These are phyloP conservation scores for Alternaria triticimaculans DNA, from an alignment of 2,329 filamentous ascomycete genomes.

Conservation along the genomic window DNA sequence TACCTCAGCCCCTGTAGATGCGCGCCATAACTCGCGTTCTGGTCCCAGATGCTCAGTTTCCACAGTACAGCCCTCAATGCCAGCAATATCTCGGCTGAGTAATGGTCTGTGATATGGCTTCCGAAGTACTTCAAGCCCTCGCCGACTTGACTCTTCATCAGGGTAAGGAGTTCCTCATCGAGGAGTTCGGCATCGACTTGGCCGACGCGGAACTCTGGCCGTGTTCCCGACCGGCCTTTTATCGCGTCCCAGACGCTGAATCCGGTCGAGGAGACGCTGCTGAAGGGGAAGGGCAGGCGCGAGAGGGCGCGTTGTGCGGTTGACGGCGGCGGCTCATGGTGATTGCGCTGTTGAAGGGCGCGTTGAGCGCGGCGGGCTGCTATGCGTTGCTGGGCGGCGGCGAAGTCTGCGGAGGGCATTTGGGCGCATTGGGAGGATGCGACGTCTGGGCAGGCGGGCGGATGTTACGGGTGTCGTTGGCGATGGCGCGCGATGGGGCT, in stretches of 20 bases:
- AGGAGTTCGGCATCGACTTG: slow-evolving; percentile 96
- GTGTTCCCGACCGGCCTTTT: slow-evolving; percentile 76
- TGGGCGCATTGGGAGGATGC: slow-evolving; percentile 28
- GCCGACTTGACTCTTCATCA: slow-evolving; percentile 84
- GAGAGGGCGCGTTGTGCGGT: slow-evolving; percentile 48
- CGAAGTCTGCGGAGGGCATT: slow-evolving; percentile 70
- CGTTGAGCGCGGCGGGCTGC: slow-evolving; percentile 79
- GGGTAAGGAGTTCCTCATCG: slow-evolving; percentile 87
- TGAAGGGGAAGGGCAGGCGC: slow-evolving; percentile 63
- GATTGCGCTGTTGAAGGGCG: slow-evolving; percentile 66
- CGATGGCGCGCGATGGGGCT: slow-evolving; percentile 1
- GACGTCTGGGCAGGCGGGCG: too few relatives aligned
- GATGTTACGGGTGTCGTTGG: not conserved
- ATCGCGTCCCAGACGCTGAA: slow-evolving; percentile 72
- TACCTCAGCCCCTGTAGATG: slow-evolving; percentile 90
- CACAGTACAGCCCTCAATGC: slow-evolving; percentile 80
- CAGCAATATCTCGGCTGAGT: slow-evolving; percentile 83
- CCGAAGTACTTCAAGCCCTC: slow-evolving; percentile 89
- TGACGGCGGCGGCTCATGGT: slow-evolving; percentile 53
- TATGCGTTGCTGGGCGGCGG: slow-evolving; percentile 86
- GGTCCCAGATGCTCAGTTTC: slow-evolving; percentile 96
- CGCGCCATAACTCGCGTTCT: slow-evolving; percentile 93
- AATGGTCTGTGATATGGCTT: slow-evolving; percentile 79
- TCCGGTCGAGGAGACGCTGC: slow-evolving; percentile 59
- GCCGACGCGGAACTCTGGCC: slow-evolving; percentile 88